Evolutionary conservation across 2,329 filamentous ascomycete genomes (phyloP).

Genomic region (Dryadomyces quercus-mongolicae): DNA sequence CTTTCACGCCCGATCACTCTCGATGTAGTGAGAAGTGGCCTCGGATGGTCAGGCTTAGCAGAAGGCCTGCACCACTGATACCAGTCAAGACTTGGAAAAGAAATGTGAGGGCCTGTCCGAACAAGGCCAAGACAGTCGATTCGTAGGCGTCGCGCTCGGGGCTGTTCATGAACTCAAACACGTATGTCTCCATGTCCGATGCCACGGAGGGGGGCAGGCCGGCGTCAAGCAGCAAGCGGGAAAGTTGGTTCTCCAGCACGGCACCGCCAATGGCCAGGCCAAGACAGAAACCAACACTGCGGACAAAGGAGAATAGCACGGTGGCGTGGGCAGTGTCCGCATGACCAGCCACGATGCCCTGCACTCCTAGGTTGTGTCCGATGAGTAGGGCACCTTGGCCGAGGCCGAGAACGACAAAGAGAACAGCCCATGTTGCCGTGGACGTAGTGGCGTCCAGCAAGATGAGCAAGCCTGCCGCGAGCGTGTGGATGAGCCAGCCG

Average conservation of each 20-base stretch:
- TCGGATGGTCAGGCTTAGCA: too few relatives aligned
- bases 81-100: too few relatives aligned
- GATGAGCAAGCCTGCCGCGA: conserved; percentile 15
- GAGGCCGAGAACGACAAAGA: conserved; percentile 22
- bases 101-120: too few relatives aligned
- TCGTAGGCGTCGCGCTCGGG: too few relatives aligned
- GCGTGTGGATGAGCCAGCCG: conserved; percentile 16
- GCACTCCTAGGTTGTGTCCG: conserved; percentile 25
- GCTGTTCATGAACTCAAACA: too few relatives aligned
- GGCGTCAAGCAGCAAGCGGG: too few relatives aligned
- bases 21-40: too few relatives aligned
- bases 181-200: too few relatives aligned
- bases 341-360: conserved; percentile 21
- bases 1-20: too few relatives aligned
- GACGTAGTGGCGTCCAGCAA: conserved; percentile 9
- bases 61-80: too few relatives aligned
- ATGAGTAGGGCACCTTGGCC: conserved; percentile 25
- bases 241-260: conserved; percentile 24
- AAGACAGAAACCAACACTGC: conserved; percentile 27
- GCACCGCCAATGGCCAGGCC: conserved; percentile 28
- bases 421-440: conserved; percentile 20
- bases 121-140: too few relatives aligned
- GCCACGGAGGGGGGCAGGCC: too few relatives aligned
- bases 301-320: conserved; percentile 27
- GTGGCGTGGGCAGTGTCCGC: conserved; percentile 25